Evolutionary conservation across 2,329 filamentous ascomycete species (phyloP).

Genomic region (Diplodia mutila): DNA sequence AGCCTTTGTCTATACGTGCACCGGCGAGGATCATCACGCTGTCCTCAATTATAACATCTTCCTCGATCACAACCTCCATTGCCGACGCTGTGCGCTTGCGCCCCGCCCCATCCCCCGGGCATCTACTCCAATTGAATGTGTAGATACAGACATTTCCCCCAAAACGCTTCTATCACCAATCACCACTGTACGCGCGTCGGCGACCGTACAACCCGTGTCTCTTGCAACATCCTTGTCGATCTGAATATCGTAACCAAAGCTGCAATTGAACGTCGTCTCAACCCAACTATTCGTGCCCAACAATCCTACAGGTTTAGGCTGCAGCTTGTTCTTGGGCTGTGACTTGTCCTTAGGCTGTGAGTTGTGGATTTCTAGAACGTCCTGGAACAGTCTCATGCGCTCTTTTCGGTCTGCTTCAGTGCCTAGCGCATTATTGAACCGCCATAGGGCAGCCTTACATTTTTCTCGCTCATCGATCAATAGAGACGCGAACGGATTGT

Average conservation of each 20-base stretch:
- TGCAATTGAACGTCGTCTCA: constrained; percentile 86
- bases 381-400: constrained; percentile 69
- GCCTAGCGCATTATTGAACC: constrained; percentile 80
- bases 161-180: constrained; percentile 74
- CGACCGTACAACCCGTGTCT: constrained; percentile 79
- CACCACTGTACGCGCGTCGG: constrained; percentile 81
- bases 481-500: constrained; percentile 76
- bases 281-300: constrained; percentile 78
- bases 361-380: constrained; percentile 74
- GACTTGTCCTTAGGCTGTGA: no score
- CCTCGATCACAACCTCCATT: constrained; percentile 74
- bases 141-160: constrained; percentile 88
- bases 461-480: constrained; percentile 82
- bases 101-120: constrained; percentile 74
- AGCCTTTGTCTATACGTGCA: constrained; percentile 57
- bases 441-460: constrained; percentile 79
- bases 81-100: constrained; percentile 73
- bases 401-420: constrained; percentile 64
- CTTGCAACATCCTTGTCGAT: constrained; percentile 86
- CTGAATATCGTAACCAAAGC: constrained; percentile 93
- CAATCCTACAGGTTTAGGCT: constrained; percentile 50
- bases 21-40: constrained; percentile 64
- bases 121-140: constrained; percentile 70
- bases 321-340: no score
- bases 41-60: constrained; percentile 68